A percentile compares a stretch with the other conserved stretches of the same genome.
Conservation (phyloP, 495 filamentous ascomycete genomes). For the Glutinoglossum americanum region DNA sequence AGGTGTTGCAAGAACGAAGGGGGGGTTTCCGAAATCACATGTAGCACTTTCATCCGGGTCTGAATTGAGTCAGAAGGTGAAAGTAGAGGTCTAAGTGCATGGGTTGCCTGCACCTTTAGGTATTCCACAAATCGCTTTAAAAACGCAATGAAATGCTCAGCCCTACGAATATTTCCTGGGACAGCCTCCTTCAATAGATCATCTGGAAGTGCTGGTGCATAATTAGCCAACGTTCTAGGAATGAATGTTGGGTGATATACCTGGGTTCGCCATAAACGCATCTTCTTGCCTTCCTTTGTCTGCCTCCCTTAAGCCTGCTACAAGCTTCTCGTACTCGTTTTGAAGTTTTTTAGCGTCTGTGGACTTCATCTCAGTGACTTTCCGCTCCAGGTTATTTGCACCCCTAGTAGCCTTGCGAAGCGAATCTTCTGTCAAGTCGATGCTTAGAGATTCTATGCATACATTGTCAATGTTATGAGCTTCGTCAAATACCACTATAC, state of each 20-base stretch:
- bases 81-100: neutral
- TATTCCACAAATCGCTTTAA: slow-evolving; percentile 95
- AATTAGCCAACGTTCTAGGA: neutral
- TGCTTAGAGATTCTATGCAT: slow-evolving; percentile 92
- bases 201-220: slow-evolving; percentile 39
- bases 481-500: slow-evolving; percentile 97
- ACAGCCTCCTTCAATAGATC: slow-evolving; percentile 82
- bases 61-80: slow-evolving; percentile 10
- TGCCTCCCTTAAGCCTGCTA: slow-evolving; percentile 73
- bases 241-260: slow-evolving; percentile 20
- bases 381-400: slow-evolving; percentile 72
- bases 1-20: slow-evolving; percentile 84
- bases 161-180: slow-evolving; percentile 85
- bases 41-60: slow-evolving; percentile 93
- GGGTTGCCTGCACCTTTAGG: slow-evolving; percentile 35
- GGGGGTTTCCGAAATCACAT: slow-evolving; percentile 92
- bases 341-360: slow-evolving; percentile 83
- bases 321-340: slow-evolving; percentile 85
- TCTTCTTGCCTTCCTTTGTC: slow-evolving; percentile 82
- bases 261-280: slow-evolving; percentile 88
- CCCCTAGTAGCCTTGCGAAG: slow-evolving; percentile 72
- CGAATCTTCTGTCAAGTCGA: slow-evolving; percentile 89
- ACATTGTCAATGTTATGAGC: slow-evolving; percentile 99
- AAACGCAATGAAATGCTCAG: slow-evolving; percentile 92
- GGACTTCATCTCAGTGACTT: slow-evolving; percentile 78